Evolutionary conservation across 495 filamentous ascomycete species (phyloP), one percentile per base, ranked within the genome.

Genomic region (Durotheca rogersii): DNA sequence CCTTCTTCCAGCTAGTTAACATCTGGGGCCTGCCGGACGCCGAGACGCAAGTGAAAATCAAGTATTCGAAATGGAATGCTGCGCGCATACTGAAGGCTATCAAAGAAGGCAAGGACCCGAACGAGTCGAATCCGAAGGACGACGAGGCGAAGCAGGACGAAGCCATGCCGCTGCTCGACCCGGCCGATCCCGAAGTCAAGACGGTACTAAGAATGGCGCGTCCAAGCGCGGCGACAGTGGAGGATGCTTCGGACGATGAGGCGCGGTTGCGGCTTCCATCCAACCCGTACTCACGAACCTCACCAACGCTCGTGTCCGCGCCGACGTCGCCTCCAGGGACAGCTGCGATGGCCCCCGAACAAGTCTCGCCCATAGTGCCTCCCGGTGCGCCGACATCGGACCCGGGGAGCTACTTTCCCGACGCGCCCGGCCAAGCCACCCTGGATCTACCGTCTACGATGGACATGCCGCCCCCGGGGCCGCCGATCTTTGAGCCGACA

Each of bases 21-120:
- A 86, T 94, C 38, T 99, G 92, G 87, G 85, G 82, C 0, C 64
- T 80, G 3, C 71, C 81, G 19, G 88, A 95, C 39, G 64, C 76
- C 10, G 93, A 98, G 61, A 82, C 86, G 38, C 80, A 82, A 32
- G 82, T 88, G 17, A 95, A 95, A 72, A 88, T 90, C 67, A 96
- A 91, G 65, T 99, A 86, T 67, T 89, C 92, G 30, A 97, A 97
- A 67, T 97, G 87, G 77, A 95, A 99, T 66, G 90, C 93, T 10
- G 67, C 92, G 9, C 82, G 94, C 33, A 97, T 99, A 63, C 75
- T 81, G 2, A 95, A 91, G 71, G 94, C 92, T 1, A 79, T 95
- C 54, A 92, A 88, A 67, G 87, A 89, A 12, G 91, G 91, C 34
- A 86, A 89, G 51, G 92, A 99, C 64, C 91, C 93, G 3, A 99